phyloP scores from a whole-genome alignment of 345 rosid species.

The Brassica carinata region DNA sequence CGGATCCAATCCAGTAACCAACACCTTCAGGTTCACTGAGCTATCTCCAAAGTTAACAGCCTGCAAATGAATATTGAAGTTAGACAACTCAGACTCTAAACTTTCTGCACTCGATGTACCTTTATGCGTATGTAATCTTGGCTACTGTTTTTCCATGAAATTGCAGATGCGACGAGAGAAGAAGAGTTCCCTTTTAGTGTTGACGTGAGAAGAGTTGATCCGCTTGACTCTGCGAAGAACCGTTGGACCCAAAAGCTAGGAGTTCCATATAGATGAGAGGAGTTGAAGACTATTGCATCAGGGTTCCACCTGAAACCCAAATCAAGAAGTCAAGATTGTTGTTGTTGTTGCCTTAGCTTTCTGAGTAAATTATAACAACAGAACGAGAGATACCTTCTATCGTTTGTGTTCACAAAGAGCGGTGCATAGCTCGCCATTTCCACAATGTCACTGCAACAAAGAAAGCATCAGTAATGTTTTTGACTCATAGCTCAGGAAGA shows the following conservation, averaged over 20 bases:
- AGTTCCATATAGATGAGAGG: slow-evolving; percentile 77
- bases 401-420: slow-evolving; percentile 80
- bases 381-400: slow-evolving; percentile 48
- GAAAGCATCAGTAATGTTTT: not conserved
- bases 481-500: not conserved
- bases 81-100: not conserved
- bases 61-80: slow-evolving; percentile 45
- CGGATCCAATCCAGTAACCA: slow-evolving; percentile 60
- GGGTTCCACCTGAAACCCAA: slow-evolving; percentile 73
- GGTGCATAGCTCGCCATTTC: slow-evolving; percentile 98
- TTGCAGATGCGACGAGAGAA: slow-evolving; percentile 70
- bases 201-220: slow-evolving; percentile 68
- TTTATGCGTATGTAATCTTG: slow-evolving; percentile 64
- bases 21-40: slow-evolving; percentile 51
- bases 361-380: not conserved
- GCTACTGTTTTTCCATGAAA: slow-evolving; percentile 51
- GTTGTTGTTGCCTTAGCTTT: not conserved
- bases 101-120: slow-evolving; percentile 30
- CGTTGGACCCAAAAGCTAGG: slow-evolving; percentile 98
- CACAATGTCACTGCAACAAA: slow-evolving; percentile 73
- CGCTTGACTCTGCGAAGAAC: slow-evolving; percentile 78
- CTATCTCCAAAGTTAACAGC: slow-evolving; percentile 75
- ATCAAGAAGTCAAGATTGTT: slow-evolving; percentile 29
- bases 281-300: slow-evolving; percentile 87
- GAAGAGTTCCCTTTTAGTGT: slow-evolving; percentile 54